Evolutionary conservation across 345 rosid genomes (phyloP), one percentile per base, ranked within the genome.

Genomic region (Boechera divaricarpa): DNA sequence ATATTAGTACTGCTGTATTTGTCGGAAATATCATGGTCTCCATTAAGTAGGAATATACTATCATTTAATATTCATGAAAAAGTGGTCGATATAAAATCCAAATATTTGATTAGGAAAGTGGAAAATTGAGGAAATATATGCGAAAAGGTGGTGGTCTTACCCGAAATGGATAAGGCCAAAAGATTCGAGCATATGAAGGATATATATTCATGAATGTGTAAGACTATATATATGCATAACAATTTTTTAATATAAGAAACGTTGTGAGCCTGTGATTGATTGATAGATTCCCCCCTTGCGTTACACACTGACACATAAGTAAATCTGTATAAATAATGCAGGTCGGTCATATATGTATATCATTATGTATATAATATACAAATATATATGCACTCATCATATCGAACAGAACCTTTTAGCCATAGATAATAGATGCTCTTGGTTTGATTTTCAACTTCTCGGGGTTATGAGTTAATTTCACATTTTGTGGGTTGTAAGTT

Each of bases 1-100:
- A 44, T 10, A 39, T 18, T 73, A 38, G n/a, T 63, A 73, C 51
- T 53, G 41, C 54, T 62, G 44, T 10, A 42, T 41, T 41, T 76
- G 80, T 69, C 70, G 63, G 63, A 26, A 48, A 8, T 21, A 76
- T 69, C 74, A 76, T 60, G 70, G 74, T 53, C 75, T 76, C 56
- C 49, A 60, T 45, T 47, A 38, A 35, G 24, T 62, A 36, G 24
- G 28, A 24, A 42, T 31, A 24, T 66, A 41, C 15, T 13, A 44
- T 29, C 12, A 16, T 51, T 54, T 52, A 70, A 77, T 64, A 77
- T 29, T 55, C 47, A 39, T 47, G 61, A 47, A 47, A 45, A 39
- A 18, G 67, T 71, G 21, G 55, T 57, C 38, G 13, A 29, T 57
- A 78, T 58, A 36, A 53, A 35, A 63, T 62, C 33, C 39, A 66